A percentile compares a stretch with the other conserved stretches of the same genome.
These are phyloP conservation scores for Trichoderma asperelloides DNA, from an alignment of 495 filamentous ascomycete species.

Conservation along the genomic window DNA sequence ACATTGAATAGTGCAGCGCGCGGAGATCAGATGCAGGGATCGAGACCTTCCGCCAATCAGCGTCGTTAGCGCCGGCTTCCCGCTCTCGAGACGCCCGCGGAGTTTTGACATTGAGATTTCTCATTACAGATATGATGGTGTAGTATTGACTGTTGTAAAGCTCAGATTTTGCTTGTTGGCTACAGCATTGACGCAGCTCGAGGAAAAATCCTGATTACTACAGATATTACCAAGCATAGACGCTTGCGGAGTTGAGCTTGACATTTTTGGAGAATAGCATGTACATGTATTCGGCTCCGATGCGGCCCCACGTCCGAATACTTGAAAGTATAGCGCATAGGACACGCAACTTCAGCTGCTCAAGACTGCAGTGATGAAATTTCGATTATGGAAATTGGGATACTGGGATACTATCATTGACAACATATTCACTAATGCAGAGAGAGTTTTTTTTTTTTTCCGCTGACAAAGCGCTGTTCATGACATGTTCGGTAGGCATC, in stretches of 20 bases:
- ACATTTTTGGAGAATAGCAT: no score
- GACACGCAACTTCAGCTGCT: no score
- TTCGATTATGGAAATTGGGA: no score
- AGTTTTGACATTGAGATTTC: not conserved
- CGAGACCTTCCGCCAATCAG: not conserved
- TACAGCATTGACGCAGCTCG: not conserved
- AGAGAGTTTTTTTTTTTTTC: no score
- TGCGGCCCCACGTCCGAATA: no score
- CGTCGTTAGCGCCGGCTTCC: slow-evolving; percentile 7
- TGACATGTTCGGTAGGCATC: no score
- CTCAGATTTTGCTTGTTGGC: not conserved
- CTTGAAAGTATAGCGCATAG: no score
- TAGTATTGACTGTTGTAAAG: not conserved
- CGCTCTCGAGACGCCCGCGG: not conserved
- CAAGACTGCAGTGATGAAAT: no score
- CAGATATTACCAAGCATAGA: not conserved
- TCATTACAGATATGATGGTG: not conserved
- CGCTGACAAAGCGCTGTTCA: no score
- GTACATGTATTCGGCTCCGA: no score
- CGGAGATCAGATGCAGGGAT: not conserved
- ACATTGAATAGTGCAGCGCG: not conserved
- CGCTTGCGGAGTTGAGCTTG: not conserved
- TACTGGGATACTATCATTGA: no score
- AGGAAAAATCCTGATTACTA: not conserved
- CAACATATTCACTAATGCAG: no score